A percentile compares a stretch with the other conserved stretches of the same genome.
Evolutionary conservation across 768 basidiomycete species (phyloP).

Genomic region (Tylopilus rubrobrunneus): DNA sequence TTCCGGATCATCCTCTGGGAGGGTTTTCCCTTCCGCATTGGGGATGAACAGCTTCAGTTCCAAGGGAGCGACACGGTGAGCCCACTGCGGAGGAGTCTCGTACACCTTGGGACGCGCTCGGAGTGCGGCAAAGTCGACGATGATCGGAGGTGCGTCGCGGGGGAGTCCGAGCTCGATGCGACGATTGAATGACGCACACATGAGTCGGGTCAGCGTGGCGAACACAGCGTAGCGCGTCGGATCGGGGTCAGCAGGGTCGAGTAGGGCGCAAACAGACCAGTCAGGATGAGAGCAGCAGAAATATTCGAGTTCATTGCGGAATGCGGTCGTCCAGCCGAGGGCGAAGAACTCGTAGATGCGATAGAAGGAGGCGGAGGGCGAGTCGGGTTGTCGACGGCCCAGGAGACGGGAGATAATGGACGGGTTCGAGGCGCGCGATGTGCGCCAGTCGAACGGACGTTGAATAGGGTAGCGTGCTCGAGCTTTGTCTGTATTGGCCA

Average conservation of each 20-base stretch:
- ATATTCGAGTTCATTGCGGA: slow-evolving; percentile 13
- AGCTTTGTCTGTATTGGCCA: background rate
- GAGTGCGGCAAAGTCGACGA: slow-evolving; percentile 9
- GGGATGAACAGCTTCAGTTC: slow-evolving; percentile 1
- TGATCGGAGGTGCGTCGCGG: slow-evolving; percentile 7
- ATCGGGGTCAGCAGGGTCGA: slow-evolving; percentile 3
- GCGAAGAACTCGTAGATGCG: slow-evolving; percentile 11
- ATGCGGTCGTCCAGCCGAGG: slow-evolving; percentile 8
- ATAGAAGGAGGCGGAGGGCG: slow-evolving; percentile 4
- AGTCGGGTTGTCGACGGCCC: background rate
- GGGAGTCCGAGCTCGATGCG: slow-evolving; percentile 10
- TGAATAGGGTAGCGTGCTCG: slow-evolving; percentile 3
- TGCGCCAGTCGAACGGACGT: slow-evolving; percentile 3
- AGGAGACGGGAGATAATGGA: slow-evolving; percentile 2
- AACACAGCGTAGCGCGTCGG: slow-evolving; percentile 2
- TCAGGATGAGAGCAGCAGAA: slow-evolving; percentile 6
- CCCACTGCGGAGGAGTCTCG: slow-evolving; percentile 3
- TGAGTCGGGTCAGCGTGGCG: slow-evolving; percentile 8
- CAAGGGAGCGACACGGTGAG: background rate
- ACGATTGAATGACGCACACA: slow-evolving; percentile 11
- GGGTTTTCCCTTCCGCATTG: background rate
- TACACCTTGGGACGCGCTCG: slow-evolving; percentile 9
- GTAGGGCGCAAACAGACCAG: slow-evolving; percentile 2
- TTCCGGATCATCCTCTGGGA: background rate
- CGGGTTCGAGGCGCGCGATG: background rate